Evolutionary conservation across 495 filamentous ascomycete genomes (phyloP).

Genomic region (Daldinia decipiens): DNA sequence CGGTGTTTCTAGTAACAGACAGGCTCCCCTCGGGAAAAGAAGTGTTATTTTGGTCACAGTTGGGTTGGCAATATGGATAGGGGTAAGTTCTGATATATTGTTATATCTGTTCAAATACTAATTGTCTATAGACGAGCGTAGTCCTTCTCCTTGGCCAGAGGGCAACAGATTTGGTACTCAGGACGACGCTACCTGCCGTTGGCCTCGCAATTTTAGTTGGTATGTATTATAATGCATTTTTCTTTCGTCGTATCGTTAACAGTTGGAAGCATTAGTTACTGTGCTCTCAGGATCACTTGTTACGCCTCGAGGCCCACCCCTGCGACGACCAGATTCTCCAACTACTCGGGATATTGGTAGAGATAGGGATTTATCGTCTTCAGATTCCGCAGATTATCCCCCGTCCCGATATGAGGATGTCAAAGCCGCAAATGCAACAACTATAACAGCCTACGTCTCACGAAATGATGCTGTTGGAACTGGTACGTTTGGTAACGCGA

Average conservation of each 20-base stretch:
- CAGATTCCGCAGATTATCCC: slow-evolving; percentile 55
- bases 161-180: slow-evolving; percentile 52
- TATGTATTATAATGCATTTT: slow-evolving; percentile 45
- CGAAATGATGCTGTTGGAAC: slow-evolving; percentile 34
- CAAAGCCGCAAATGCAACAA: slow-evolving; percentile 53
- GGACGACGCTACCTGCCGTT: slow-evolving; percentile 61
- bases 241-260: slow-evolving; percentile 29
- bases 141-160: slow-evolving; percentile 58
- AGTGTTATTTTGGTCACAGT: slow-evolving; percentile 54
- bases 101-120: slow-evolving; percentile 31
- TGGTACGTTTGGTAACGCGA: slow-evolving; percentile 40
- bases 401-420: slow-evolving; percentile 59
- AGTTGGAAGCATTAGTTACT: slow-evolving; percentile 49
- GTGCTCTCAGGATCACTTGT: slow-evolving; percentile 48
- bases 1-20: slow-evolving; percentile 35
- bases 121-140: slow-evolving; percentile 56
- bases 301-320: slow-evolving; percentile 34
- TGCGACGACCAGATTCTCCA: slow-evolving; percentile 44
- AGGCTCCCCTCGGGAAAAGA: slow-evolving; percentile 26
- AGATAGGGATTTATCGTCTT: slow-evolving; percentile 54
- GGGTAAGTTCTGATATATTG: slow-evolving; percentile 46
- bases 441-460: slow-evolving; percentile 50
- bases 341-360: slow-evolving; percentile 29
- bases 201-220: slow-evolving; percentile 61
- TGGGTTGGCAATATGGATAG: slow-evolving; percentile 61